Base-by-base conservation (phyloP, 1,284 basidiomycete species). In the Sporisorium sorghi region DNA sequence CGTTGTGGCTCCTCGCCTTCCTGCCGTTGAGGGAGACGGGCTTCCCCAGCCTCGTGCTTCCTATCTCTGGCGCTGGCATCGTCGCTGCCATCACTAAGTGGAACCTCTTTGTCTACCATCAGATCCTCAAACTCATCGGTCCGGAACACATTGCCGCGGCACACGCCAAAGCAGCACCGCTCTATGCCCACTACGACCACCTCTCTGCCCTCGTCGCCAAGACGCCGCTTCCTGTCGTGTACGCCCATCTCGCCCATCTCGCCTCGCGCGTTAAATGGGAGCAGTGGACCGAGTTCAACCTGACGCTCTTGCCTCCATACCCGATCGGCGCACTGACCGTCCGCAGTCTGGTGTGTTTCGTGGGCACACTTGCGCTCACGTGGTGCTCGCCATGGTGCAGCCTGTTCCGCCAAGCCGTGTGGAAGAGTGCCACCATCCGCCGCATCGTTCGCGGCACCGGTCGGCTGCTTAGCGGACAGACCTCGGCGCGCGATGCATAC, bases 371-470 rank as follows among this genome's bases (percentile, higher is more conserved):
- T 5, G 69, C 75, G 7, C 66, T 85, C 37, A 77, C 83, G 14
- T 84, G 83, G 81, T 82, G 80, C 55, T 75, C 83, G 19, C 82
- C 83, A 8, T 84, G 83, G 80, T 78, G 78, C 37, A 77, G 67
- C 12, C 59, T 83, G 7, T 67, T 83, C 37, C 79, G 80, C 24
- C 68, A 74, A 24, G 79, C 82, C 6, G 52, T 85, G 24, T 83
- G 80, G 80, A 77, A 80, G 61, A 82, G 80, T 40, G 80, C 79
- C 24, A 75, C 80, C 12, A 67, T 81, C 47, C 79, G 78, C 3
- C 69, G 68, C 11, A 2, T 64, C 17, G 62, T 76, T 10, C 71
- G 75, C 23, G 67, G 66, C 28, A 61, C 60, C 15, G 71, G 78
- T 21, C 51, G 68, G 5, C 21, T 80, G 26, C 70, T 80, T 19